Conservation (phyloP, 1,139 yeast genomes). For the Blastobotrys aristatus region DNA sequence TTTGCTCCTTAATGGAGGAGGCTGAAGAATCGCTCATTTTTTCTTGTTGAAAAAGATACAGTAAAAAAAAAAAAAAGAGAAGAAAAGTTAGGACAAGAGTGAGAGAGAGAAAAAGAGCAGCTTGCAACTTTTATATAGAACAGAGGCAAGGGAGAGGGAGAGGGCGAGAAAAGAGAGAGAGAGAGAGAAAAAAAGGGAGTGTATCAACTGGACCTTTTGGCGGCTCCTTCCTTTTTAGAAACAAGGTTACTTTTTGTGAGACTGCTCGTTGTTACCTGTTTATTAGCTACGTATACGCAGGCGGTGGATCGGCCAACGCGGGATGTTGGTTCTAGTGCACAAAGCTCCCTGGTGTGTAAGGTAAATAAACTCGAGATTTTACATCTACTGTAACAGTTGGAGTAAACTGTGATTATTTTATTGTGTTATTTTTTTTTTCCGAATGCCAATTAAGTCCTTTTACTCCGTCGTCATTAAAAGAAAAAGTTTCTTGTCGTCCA, state of each 20-base stretch:
- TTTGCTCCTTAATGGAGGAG: constrained; percentile 15
- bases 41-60: constrained; percentile 1
- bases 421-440: no score
- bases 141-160: not conserved
- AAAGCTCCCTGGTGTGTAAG: no score
- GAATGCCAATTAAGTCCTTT: no score
- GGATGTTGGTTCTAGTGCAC: no score
- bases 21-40: constrained; percentile 10
- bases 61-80: not conserved
- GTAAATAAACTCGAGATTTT: no score
- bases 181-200: not conserved
- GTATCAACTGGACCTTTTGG: no score
- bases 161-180: not conserved
- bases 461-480: no score
- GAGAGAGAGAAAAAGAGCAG: not conserved
- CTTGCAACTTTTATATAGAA: not conserved
- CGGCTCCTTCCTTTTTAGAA: not conserved
- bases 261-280: not conserved
- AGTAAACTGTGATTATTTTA: no score
- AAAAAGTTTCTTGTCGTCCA: no score
- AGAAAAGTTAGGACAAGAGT: not conserved
- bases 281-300: no score
- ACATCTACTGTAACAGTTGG: no score
- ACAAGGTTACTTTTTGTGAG: not conserved
- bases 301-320: no score